Base-by-base conservation (phyloP, 2,329 filamentous ascomycete species). In the Westerdykella aurantiaca region DNA sequence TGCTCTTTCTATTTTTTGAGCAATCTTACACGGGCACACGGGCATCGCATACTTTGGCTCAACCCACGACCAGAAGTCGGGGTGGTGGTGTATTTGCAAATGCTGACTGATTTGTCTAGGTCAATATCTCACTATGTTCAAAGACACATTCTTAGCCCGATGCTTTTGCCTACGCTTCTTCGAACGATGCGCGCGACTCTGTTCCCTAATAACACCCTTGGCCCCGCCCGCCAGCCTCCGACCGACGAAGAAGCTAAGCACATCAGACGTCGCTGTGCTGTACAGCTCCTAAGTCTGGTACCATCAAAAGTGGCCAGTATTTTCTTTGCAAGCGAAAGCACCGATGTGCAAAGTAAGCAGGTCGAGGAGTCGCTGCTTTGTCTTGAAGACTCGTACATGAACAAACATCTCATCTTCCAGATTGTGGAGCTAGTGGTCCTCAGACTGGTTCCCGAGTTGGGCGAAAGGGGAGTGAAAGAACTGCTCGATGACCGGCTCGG, bases 341-440 rank as follows among this genome's bases (percentile, higher is more conserved):
- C 71, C 76, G 67, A 81, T 37, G 67, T 71, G 47, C 77, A 83
- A 54, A 76, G 88, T 50, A 80, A 83, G 58, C 70, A 76, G 48
- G 69, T 78, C 21, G 72, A 72, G 42, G 71, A 72, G 18, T 72
- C 89, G 37, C 73, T 97, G 38, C 81, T 85, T 56, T 73, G 90
- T 31, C 83, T 95, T 53, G 80, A 79, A 13, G 89, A 96, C 67
- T 74, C 78, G 41, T 95, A 95, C 69, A 85, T 89, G 69, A 98
- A 98, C 70, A 94, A 90, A 71, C 89, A 96, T 69, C 72, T 97
- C 25, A 72, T 95, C 55, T 95, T 95, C 61, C 76, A 81, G 37
- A 74, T 93, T 38, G 70, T 97, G 29, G 93, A 98, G 69, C 69
- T 91, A 45, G 64, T 95, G 2, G 73, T 96, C n/a, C 79, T 88